Evolutionary conservation across 208 protist genomes (phyloP), one percentile per base, ranked within the genome.

Genomic region (Acanthamoeba culbertsoni): DNA sequence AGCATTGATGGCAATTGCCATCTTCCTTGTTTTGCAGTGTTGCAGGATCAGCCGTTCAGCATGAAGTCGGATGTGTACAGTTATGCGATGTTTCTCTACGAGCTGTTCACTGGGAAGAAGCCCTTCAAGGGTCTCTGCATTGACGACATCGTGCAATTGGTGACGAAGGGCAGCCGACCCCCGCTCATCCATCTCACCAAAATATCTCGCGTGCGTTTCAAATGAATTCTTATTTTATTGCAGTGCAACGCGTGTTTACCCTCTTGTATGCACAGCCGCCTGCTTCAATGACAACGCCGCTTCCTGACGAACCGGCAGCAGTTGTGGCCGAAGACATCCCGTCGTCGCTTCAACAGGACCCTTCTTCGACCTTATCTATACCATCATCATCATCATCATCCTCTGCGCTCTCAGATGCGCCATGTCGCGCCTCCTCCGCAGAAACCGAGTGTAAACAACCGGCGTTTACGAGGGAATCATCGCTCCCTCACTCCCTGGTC

Each of bases 51-150:
- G 48, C 77, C 77, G 45, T 88, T 88, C 23, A 88, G 48, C 26
- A 62, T 63, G 51, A 88, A 88, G 46, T 88, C 77, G 26, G 77
- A 88, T 31, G 77, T 88, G 45, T 88, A 88, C 48, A 62, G 46
- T 48, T 88, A 88, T 28, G 42, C 28, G 28, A 88, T 88, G 77
- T 88, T 88, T 35, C 48, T 88, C 2, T 88, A 88, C 37, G 48
- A 88, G 51, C 77, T 88, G 31, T 88, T 88, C 77, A 88, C 77
- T 1, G 77, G 51, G 46, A 10, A 31, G 23, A 55, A 62, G 77
- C 77, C 77, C 42, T 88, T 63, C 77, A 37, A 62, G 33, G 77
- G 37, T 33, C 48, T 88, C 48, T n/a, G 8, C 77, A 40, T 88
- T 33, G 51, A 55, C 77, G 31, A 55, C 31, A 88, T 88, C 42